Evolutionary conservation across 805 yeast genomes (phyloP).

Genomic region (Lipomyces kockii): DNA sequence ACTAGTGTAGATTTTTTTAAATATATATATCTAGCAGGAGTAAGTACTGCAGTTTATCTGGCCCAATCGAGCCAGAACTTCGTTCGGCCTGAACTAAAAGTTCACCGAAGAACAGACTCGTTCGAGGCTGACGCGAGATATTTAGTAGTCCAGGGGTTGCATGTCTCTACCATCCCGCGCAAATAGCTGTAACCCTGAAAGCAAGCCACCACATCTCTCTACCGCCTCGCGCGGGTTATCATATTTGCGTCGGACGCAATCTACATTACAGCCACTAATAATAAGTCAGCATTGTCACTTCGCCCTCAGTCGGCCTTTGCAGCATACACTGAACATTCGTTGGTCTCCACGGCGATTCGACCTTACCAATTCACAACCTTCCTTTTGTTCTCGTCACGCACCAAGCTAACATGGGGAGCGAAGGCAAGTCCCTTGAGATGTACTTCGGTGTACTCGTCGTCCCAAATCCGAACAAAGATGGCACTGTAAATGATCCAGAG

Average conservation of each 20-base stretch:
- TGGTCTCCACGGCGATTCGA: background rate
- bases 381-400: background rate
- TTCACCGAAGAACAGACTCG: background rate
- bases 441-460: constrained; percentile 34
- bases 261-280: background rate
- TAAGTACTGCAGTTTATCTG: background rate
- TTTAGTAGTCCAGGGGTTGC: background rate
- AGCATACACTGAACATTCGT: background rate
- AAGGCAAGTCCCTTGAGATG: constrained; percentile 8
- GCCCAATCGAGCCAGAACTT: background rate
- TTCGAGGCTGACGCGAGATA: background rate
- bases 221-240: background rate
- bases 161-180: background rate
- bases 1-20: background rate
- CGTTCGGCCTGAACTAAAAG: background rate
- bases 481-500: background rate
- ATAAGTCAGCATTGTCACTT: background rate
- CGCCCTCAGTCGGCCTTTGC: background rate
- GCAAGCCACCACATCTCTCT: background rate
- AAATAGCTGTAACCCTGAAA: background rate
- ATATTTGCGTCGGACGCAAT: background rate
- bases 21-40: background rate
- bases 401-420: background rate
- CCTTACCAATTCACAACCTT: background rate
- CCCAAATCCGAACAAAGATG: constrained; percentile 18